Evolutionary conservation across 129 eudicot species (phyloP), one percentile per base, ranked within the genome.

Genomic region (Ambrosia artemisiifolia): DNA sequence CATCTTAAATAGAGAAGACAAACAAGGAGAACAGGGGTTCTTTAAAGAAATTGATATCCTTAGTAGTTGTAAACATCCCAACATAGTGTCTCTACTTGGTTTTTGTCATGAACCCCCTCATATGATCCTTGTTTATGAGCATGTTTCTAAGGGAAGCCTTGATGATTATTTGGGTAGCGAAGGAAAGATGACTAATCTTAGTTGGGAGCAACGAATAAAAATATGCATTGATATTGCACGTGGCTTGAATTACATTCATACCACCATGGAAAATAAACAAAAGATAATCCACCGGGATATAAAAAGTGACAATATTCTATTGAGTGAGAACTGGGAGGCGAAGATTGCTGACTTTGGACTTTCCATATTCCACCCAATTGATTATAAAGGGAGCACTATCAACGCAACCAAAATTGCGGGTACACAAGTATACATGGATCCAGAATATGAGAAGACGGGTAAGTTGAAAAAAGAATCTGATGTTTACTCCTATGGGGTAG

Each of bases 71-170:
- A 33, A 3, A 42, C 65, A 60, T 60, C 42, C 18, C 11, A 60
- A 60, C 65, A 30, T 60, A 4, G 65, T 60, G 9, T 60, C 65
- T 60, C 65, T 60, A 32, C 20, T 13, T 32, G 67, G 67, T 6
- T 63, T 63, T 6, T 63, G 30, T 35, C 0, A 63, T 63, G 47
- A 35, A 63, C 13, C 3, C 35, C 13, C 67, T 63, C 30, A n/a
- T 34, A 34, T 63, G 30, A 63, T 63, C 13, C 47, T 63, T 2
- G 28, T 63, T 28, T 63, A 63, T 63, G 67, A 63, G 30, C 2
- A 4, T 63, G 14, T 33, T 7, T n/a, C 67, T 35, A 63, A 63
- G 3, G 67, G 67, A n/a, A 63, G 67, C 14, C 67, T 63, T n/a
- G 67, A 63, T 35, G 30, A 63, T 35, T 63, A 35, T 35, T 35